Conservation (phyloP, 495 filamentous ascomycete genomes). For the Annulohypoxylon moriforme region DNA sequence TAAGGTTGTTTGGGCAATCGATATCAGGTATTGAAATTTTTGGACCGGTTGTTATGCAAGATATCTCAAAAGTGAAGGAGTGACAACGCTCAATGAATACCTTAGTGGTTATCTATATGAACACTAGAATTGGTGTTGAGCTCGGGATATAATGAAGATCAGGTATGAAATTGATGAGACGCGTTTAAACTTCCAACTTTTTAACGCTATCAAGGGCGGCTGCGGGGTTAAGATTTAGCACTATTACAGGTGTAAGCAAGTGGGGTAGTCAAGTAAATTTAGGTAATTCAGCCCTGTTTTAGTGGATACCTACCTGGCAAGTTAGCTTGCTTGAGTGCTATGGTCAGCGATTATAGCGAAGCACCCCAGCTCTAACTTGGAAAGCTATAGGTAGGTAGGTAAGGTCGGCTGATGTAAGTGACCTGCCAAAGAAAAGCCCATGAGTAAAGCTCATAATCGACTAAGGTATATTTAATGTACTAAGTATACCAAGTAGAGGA, state of each 20-base stretch:
- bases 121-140: background rate
- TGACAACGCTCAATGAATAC: background rate
- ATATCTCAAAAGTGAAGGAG: background rate
- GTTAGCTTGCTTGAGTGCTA: too few species aligned
- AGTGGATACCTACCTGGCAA: constrained; percentile 8
- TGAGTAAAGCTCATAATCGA: too few species aligned
- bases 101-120: background rate
- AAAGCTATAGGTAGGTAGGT: too few species aligned
- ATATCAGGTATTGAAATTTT: constrained; percentile 4
- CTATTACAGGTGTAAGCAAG: background rate
- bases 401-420: too few species aligned
- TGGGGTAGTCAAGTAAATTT: background rate
- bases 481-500: too few species aligned
- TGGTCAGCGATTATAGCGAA: too few species aligned
- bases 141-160: too few species aligned
- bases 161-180: background rate
- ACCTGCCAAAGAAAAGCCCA: too few species aligned
- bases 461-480: too few species aligned
- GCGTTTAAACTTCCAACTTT: background rate
- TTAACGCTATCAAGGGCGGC: background rate
- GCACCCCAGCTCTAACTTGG: too few species aligned
- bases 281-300: constrained; percentile 24
- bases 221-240: constrained; percentile 23
- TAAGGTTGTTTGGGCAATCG: background rate
- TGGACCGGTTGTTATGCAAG: background rate